phyloP scores from a whole-genome alignment of 805 yeast species.

The Spathaspora girioi region DNA sequence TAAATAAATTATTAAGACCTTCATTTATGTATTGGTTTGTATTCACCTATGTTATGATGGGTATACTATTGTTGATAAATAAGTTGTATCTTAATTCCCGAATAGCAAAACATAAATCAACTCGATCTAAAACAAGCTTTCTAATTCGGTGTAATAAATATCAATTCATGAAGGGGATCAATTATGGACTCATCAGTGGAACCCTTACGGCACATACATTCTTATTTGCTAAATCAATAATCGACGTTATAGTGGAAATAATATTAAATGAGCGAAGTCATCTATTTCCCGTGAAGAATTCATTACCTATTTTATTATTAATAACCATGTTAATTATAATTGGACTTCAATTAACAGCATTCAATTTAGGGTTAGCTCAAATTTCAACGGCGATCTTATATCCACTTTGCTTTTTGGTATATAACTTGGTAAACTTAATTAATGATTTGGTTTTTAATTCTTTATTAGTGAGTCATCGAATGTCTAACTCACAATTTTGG shows the following conservation, averaged over 20 bases:
- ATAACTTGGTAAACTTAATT: constrained; percentile 59
- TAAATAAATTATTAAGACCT: constrained; percentile 32
- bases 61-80: constrained; percentile 20
- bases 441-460: constrained; percentile 57
- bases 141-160: constrained; percentile 10
- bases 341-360: constrained; percentile 63
- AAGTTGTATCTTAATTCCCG: constrained; percentile 13
- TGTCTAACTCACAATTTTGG: constrained; percentile 46
- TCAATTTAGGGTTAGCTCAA: constrained; percentile 68
- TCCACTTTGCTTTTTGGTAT: constrained; percentile 82
- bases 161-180: constrained; percentile 49
- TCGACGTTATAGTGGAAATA: constrained; percentile 59
- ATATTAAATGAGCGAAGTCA: constrained; percentile 23
- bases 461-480: constrained; percentile 41
- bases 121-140: background rate
- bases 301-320: constrained; percentile 43
- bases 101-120: constrained; percentile 5
- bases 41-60: constrained; percentile 28
- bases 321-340: constrained; percentile 58
- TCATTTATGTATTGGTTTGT: constrained; percentile 59
- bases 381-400: constrained; percentile 75
- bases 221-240: constrained; percentile 78
- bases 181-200: constrained; percentile 70
- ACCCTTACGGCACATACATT: constrained; percentile 81
- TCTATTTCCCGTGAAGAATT: constrained; percentile 15